Evolutionary conservation across 2,329 filamentous ascomycete species (phyloP).

Genomic region (Fusarium beomiforme): DNA sequence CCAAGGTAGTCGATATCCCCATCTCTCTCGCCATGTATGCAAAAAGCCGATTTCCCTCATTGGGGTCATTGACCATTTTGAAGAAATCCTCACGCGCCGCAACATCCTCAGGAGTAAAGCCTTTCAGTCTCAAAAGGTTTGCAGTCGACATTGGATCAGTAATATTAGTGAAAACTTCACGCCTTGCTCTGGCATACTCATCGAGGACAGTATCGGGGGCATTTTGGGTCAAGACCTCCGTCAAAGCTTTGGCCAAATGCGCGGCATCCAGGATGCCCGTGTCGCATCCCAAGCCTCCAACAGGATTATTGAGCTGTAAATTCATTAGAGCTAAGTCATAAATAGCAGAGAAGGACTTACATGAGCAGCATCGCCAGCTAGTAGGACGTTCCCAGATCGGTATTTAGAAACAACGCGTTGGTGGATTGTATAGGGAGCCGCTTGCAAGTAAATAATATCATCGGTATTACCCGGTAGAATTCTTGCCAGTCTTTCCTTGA

Average conservation of each 20-base stretch:
- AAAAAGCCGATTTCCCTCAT: not conserved
- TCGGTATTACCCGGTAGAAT: not conserved
- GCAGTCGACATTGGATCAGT: not conserved
- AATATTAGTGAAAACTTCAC: not conserved
- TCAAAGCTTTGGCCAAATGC: not conserved
- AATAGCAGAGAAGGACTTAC: not conserved
- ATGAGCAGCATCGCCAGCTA: not conserved
- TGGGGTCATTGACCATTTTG: not conserved
- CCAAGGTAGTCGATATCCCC: not conserved
- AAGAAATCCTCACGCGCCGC: not conserved
- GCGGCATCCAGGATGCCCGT: not conserved
- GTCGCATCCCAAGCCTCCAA: not conserved
- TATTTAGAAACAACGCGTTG: not conserved
- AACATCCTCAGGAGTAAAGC: not conserved
- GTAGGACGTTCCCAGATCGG: not conserved
- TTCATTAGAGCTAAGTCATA: not conserved
- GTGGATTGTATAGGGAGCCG: not conserved
- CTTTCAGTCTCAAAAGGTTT: not conserved
- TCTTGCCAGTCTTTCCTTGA: not conserved
- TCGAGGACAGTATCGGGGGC: not conserved
- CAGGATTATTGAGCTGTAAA: not conserved
- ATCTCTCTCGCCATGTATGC: not conserved
- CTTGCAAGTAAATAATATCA: not conserved
- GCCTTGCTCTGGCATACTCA: not conserved
- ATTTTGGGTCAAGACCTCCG: accelerated